Base-by-base conservation (phyloP, 441 rosid genomes). In the Euphorbia celastroides region DNA sequence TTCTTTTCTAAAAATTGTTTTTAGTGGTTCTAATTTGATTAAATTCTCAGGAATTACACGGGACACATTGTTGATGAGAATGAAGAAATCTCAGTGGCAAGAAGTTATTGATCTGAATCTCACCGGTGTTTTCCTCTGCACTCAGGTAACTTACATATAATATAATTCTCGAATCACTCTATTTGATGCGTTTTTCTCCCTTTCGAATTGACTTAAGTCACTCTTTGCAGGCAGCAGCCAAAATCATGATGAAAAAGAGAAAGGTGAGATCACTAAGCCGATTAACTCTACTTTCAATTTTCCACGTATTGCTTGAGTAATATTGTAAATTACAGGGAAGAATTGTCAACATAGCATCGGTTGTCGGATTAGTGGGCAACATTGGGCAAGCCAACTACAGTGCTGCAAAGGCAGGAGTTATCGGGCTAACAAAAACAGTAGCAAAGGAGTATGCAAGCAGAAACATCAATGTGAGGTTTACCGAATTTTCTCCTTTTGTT, bases 331-430 rank as follows among this genome's bases (percentile, higher is more conserved):
- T 67, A 63, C 75, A 91, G 96, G 99, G 99, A 76, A 86, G 89
- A 77, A 80, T 91, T 65, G 70, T 91, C 71, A 93, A 93, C 55
- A 85, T 89, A 65, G 83, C 93, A 7, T 91, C 96, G 38, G 95
- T 91, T 52, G 95, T 88, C 68, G 97, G 99, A 73, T 81, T 93
- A 75, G 84, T 91, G 72, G 97, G 95, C 69, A 93, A 93, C 19
- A 67, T 58, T 14, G 98, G 98, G 42, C 99, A 93, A 86, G 97
- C 96, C 75, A 90, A 93, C 82, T 93, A 89, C 71, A 88, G 90
- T 75, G 99, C 96, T 26, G 92, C 96, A 42, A 93, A 93, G 80
- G 96, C 92, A 27, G 95, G 99, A 77, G 99, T 93, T 70, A 93
- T 93, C 82, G 88, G 95, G 42, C 62, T 93, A 26, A 89, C 97